Base-by-base conservation (phyloP, 768 basidiomycete species). In the Mycena rosella region DNA sequence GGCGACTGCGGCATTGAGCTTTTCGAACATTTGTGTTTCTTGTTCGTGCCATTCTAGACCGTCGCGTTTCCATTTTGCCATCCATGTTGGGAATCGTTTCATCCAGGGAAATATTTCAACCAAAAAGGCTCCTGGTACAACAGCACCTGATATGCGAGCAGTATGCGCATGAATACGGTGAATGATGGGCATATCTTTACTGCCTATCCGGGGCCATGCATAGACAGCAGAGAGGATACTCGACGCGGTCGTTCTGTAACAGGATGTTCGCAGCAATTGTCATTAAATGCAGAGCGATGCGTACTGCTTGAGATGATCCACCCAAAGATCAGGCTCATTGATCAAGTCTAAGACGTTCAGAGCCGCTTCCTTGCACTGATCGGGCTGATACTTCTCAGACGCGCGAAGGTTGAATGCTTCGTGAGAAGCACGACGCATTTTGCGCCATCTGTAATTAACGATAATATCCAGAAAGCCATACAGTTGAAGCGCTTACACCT, bases 31-130 rank as follows among this genome's bases (percentile, higher is more conserved):
- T 11, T 27, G 3, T 3, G 48, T 49, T 26, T 80, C 76, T 27
- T 71, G 68, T 18, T 56, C 38, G 55, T 68, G 69, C 71, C 73
- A 76, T 34, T 71, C 67, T 44, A 63, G 60, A 9, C 69, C 77
- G 5, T 75, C 71, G 18, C 63, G 55, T 66, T 78, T 80, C 78
- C 77, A 80, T 49, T 61, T 65, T 17, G 78, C 74, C 58, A 80
- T 44, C 59, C 66, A 75, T 10, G 54, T 29, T 0, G 81, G 81
- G 10, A 83, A 59, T 44, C 74, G 63, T 45, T 70, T 72, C 74
- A 83, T 75, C 63, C 72, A 76, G 2, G 79, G 76, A 57, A 82
- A 79, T 54, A 78, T 74, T 62, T 82, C 82, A 26, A 81, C 81
- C 27, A 79, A 30, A 64, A 78, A 77, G 30, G 75, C 73, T 3